Conservation (phyloP, 1,284 basidiomycete species). For the Apiotrichum domesticum region DNA sequence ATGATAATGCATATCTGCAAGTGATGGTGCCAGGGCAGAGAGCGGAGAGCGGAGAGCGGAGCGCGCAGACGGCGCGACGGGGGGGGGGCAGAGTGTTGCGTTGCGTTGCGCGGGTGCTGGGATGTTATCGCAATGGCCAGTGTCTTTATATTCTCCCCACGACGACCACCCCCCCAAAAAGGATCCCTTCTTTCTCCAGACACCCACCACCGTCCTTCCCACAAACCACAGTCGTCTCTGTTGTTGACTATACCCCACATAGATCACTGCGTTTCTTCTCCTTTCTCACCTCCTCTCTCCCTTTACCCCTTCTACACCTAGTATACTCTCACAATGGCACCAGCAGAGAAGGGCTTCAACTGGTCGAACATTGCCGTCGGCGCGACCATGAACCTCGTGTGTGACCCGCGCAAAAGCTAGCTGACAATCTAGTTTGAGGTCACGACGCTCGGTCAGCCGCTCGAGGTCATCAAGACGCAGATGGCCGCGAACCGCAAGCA, state of each 20-base stretch:
- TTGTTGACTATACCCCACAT: background rate
- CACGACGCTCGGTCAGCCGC: constrained; percentile 93
- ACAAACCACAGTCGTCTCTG: too few species aligned
- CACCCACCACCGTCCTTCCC: background rate
- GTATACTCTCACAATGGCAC: constrained; percentile 47
- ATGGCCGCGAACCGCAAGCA: constrained; percentile 93
- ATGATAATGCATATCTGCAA: too few species aligned
- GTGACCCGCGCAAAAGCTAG: background rate
- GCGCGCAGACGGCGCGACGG: too few species aligned
- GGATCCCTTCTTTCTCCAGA: background rate
- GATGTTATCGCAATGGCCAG: too few species aligned
- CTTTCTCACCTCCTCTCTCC: background rate
- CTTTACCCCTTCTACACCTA: background rate
- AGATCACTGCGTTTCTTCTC: background rate
- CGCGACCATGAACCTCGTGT: constrained; percentile 92
- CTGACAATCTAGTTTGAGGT: constrained; percentile 54
- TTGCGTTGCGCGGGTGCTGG: too few species aligned
- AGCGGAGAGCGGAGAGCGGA: too few species aligned
- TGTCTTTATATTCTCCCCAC: background rate
- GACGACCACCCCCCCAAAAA: background rate
- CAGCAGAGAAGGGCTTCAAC: constrained; percentile 76
- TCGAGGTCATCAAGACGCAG: constrained; percentile 98
- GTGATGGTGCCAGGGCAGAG: too few species aligned
- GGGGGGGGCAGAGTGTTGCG: too few species aligned
- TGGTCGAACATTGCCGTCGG: constrained; percentile 99